Evolutionary conservation across 345 rosid genomes (phyloP), one percentile per base, ranked within the genome.

Genomic region (Hypericum androsaemum): DNA sequence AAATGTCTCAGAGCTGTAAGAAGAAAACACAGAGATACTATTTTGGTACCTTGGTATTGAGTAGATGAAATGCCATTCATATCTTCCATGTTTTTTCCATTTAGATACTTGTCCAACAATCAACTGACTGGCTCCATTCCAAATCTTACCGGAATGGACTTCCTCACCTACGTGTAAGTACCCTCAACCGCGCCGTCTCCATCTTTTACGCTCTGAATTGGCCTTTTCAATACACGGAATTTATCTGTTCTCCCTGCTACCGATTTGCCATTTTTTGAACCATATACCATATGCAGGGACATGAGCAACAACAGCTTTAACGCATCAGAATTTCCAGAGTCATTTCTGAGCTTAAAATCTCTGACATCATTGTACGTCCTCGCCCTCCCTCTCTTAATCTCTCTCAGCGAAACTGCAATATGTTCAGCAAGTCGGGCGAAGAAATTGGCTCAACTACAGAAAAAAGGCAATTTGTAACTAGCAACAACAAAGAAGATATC

Each of bases 21-120:
- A 59, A 60, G 7, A 50, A 22, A 22, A 22, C 32, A 22, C 32
- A 22, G 32, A 22, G 32, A 22, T 22, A 22, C 32, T 4, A 22
- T 22, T 22, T 4, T 22, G 1, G 4, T 22, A 22, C 32, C 1
- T 22, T 1, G 32, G 2, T 22, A 22, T 22, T 22, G 32, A 22
- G 39, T 61, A 46, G 28, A 37, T 1, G 28, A 6, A 22, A 38
- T 5, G 12, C 46, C 57, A 48, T 22, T 22, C 10, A 15, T 37
- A 2, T 52, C 47, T 40, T 44, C 7, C 47, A 17, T 39, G n/a
- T 15, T 37, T 13, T 12, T 28, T n/a, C 38, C n/a, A 67, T 70
- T 37, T 69, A 94, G 99, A 71, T 69, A 10, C 58, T 67, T 94
- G 72, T 84, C 97, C 64, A 88, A 81, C 72, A 88, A 88, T 53